Conservation (phyloP, 495 filamentous ascomycete species). For the Penicillium ochrochloron region DNA sequence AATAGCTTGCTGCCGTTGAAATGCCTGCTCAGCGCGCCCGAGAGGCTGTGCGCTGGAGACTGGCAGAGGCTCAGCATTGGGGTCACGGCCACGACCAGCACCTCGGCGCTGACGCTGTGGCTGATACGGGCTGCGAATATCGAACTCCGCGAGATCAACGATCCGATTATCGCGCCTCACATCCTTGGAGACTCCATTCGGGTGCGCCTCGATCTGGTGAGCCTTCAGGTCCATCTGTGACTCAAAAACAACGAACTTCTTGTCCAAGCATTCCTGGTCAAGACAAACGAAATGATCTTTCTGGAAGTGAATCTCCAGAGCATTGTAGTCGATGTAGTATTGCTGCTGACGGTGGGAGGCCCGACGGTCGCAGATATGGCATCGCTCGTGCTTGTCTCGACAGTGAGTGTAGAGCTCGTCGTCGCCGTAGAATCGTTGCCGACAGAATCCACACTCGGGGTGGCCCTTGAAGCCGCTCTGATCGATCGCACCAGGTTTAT, state of each 20-base stretch:
- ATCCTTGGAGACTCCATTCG: slow-evolving; percentile 78
- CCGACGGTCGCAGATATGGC: slow-evolving; percentile 87
- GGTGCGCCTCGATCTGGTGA: slow-evolving; percentile 79
- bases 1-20: slow-evolving; percentile 90
- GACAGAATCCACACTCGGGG: slow-evolving; percentile 92
- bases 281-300: slow-evolving; percentile 85
- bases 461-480: slow-evolving; percentile 97
- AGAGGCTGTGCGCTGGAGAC: slow-evolving; percentile 80
- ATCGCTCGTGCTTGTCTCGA: slow-evolving; percentile 88
- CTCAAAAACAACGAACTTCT: slow-evolving; percentile 98
- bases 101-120: slow-evolving; percentile 60
- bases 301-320: slow-evolving; percentile 81
- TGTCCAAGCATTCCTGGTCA: slow-evolving; percentile 87
- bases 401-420: slow-evolving; percentile 96
- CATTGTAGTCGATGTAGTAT: slow-evolving; percentile 87
- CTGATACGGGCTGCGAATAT: slow-evolving; percentile 74
- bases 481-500: slow-evolving; percentile 85
- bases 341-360: slow-evolving; percentile 72
- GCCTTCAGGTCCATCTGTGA: slow-evolving; percentile 92
- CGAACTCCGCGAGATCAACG: slow-evolving; percentile 86
- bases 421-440: slow-evolving; percentile 88
- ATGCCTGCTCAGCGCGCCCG: slow-evolving; percentile 85
- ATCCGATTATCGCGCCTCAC: slow-evolving; percentile 80
- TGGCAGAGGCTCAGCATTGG: slow-evolving; percentile 79
- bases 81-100: slow-evolving; percentile 70